phyloP scores from a whole-genome alignment of 2,329 filamentous ascomycete species.

The Leptoxyphium fumago region DNA sequence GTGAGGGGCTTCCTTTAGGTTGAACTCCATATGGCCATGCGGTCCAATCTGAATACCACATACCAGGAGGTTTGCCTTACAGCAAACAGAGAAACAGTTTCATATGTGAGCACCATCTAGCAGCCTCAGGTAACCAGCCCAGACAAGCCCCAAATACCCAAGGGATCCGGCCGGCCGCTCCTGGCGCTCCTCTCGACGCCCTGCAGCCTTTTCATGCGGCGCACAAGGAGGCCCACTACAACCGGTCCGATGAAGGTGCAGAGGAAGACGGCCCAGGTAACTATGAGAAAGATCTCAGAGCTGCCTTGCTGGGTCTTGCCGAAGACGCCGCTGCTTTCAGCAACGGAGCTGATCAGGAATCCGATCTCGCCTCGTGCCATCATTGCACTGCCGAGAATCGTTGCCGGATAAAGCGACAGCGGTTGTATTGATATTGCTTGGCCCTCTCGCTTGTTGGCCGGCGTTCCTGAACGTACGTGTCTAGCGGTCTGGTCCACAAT shows the following conservation, averaged over 20 bases:
- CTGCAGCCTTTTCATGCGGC: slow-evolving; percentile 29
- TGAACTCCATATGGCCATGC: no score
- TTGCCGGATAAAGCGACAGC: slow-evolving; percentile 52
- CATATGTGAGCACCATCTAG: no score
- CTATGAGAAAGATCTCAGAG: slow-evolving; percentile 37
- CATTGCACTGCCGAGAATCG: slow-evolving; percentile 56
- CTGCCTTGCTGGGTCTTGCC: slow-evolving; percentile 9
- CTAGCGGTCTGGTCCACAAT: not conserved
- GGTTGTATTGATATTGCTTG: not conserved
- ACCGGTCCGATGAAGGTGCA: slow-evolving; percentile 42
- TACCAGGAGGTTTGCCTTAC: no score
- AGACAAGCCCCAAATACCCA: slow-evolving; percentile 30
- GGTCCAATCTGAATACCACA: no score
- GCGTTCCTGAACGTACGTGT: not conserved
- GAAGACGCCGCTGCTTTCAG: slow-evolving; percentile 41
- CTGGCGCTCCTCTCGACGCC: slow-evolving; percentile 15
- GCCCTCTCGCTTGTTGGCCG: slow-evolving; percentile 1
- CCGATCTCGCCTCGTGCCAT: slow-evolving; percentile 67
- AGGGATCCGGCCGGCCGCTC: slow-evolving; percentile 21
- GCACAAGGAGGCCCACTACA: slow-evolving; percentile 35
- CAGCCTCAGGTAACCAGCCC: not conserved
- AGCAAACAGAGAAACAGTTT: no score
- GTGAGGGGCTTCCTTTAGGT: no score
- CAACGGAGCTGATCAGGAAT: slow-evolving; percentile 57
- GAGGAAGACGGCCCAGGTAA: slow-evolving; percentile 42